These are phyloP conservation scores for Ascocoryne sarcoides DNA, from an alignment of 2,329 filamentous ascomycete genomes.

Conservation along the genomic window DNA sequence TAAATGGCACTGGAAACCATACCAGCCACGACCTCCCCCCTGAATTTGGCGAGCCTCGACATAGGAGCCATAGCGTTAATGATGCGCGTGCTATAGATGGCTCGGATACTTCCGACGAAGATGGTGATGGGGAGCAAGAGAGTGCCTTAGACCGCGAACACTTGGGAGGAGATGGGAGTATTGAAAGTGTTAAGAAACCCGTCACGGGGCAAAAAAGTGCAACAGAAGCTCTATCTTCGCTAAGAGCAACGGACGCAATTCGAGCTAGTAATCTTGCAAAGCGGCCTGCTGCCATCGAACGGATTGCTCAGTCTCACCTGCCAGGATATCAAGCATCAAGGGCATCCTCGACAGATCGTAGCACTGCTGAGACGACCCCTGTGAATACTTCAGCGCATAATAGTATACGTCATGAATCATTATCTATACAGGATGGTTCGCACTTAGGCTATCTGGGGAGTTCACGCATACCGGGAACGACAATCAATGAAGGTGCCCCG, in stretches of 20 bases:
- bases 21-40: background rate
- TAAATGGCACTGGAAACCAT: conserved; percentile 7
- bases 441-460: conserved; percentile 35
- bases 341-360: conserved; percentile 50
- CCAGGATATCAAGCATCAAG: conserved; percentile 41
- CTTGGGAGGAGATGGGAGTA: conserved; percentile 17
- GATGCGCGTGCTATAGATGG: conserved; percentile 14
- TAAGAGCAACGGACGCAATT: conserved; percentile 25
- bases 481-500: conserved; percentile 45
- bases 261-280: conserved; percentile 22
- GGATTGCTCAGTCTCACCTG: conserved; percentile 36
- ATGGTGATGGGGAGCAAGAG: conserved; percentile 6
- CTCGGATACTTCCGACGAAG: conserved; percentile 17
- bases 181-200: conserved; percentile 23
- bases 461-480: conserved; percentile 48
- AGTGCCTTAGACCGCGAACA: conserved; percentile 4
- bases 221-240: conserved; percentile 20
- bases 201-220: conserved; percentile 26
- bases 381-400: conserved; percentile 51
- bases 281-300: conserved; percentile 27
- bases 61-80: conserved; percentile 7
- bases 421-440: conserved; percentile 35
- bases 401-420: conserved; percentile 48
- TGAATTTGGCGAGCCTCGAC: conserved; percentile 12
- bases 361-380: conserved; percentile 46